phyloP scores from a whole-genome alignment of 1,139 yeast genomes.

The Tardiomyces depauwii region DNA sequence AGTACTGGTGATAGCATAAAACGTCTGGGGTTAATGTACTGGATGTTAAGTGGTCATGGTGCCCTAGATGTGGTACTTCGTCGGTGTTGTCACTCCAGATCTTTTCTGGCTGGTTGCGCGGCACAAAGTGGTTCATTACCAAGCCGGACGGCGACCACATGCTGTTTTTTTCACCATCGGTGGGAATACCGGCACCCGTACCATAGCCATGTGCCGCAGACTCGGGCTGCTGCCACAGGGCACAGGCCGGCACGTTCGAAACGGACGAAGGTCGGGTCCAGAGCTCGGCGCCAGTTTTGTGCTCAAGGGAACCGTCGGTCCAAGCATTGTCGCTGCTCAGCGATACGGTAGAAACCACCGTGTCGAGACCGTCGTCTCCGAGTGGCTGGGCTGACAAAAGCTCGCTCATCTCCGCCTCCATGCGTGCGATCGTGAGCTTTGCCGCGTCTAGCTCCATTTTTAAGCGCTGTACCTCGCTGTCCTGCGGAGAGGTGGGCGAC shows the following conservation, averaged over 20 bases:
- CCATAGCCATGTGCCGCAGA: too few relatives aligned
- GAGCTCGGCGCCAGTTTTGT: not conserved
- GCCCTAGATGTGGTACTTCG: not conserved
- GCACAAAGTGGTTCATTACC: conserved; percentile 4
- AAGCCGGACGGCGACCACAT: conserved; percentile 2
- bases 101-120: conserved; percentile 3
- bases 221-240: too few relatives aligned
- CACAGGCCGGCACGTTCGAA: too few relatives aligned
- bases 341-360: not conserved
- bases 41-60: not conserved
- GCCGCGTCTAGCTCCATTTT: not conserved
- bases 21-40: conserved; percentile 12
- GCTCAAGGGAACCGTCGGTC: not conserved
- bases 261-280: too few relatives aligned
- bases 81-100: not conserved
- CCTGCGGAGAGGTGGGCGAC: not conserved
- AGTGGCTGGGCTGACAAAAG: not conserved
- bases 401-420: conserved; percentile 4
- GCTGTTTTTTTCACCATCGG: too few relatives aligned
- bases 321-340: too few relatives aligned
- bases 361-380: not conserved
- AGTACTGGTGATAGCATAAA: conserved; percentile 5
- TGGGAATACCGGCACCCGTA: too few relatives aligned
- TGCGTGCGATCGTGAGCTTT: not conserved
- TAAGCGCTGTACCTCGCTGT: not conserved